A percentile compares a stretch with the other conserved stretches of the same genome.
phyloP scores from a whole-genome alignment of 805 yeast species.

The Blastobotrys terrestris region DNA sequence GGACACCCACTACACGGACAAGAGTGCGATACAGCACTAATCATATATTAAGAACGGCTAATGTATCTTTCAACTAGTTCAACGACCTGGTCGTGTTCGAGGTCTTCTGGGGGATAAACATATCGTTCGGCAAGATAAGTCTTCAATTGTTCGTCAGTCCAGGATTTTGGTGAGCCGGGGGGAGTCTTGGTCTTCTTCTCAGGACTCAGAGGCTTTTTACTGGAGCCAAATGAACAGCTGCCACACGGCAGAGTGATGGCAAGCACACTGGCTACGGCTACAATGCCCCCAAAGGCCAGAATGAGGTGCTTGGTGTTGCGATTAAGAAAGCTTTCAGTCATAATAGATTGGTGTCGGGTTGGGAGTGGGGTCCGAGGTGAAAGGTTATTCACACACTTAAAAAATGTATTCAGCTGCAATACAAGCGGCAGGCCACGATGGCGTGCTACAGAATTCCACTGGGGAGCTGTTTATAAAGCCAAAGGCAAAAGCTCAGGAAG shows the following conservation, averaged over 20 bases:
- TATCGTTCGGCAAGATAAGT: slow-evolving; percentile 12
- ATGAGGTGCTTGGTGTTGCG: slow-evolving; percentile 16
- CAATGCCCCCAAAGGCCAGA: slow-evolving; percentile 24
- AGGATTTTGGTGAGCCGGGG: slow-evolving; percentile 12
- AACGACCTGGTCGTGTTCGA: slow-evolving; percentile 15
- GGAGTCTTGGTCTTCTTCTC: slow-evolving; percentile 4
- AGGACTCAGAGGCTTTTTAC: slow-evolving; percentile 5
- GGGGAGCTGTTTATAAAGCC: slow-evolving; percentile 73
- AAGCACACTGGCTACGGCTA: slow-evolving; percentile 22
- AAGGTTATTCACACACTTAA: neutral
- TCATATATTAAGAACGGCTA: neutral
- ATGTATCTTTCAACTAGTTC: slow-evolving; percentile 13
- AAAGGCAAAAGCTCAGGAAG: slow-evolving; percentile 49
- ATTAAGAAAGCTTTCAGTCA: neutral
- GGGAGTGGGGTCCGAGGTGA: neutral
- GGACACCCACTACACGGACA: no score
- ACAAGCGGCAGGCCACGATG: slow-evolving; percentile 92
- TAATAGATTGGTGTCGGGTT: neutral
- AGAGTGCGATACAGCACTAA: neutral
- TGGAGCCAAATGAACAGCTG: neutral
- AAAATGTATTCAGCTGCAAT: slow-evolving; percentile 32
- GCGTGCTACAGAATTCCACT: slow-evolving; percentile 54
- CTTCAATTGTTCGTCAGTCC: slow-evolving; percentile 18
- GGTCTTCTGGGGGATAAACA: slow-evolving; percentile 19
- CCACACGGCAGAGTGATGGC: slow-evolving; percentile 8